Conservation (phyloP, 768 basidiomycete species). For the Lactifluus hygrophoroides region DNA sequence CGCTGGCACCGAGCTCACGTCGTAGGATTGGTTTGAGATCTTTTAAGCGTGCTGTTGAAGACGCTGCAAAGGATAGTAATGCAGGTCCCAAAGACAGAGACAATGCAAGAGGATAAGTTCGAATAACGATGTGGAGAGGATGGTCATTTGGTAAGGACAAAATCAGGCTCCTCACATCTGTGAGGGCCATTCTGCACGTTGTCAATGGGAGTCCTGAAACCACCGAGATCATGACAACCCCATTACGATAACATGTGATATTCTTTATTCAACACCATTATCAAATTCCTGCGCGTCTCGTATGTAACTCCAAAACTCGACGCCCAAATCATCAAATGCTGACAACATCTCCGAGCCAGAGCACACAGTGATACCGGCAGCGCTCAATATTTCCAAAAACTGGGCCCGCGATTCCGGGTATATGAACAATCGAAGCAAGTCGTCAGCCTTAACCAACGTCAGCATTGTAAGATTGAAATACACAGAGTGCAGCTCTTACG, state of each 20-base stretch:
- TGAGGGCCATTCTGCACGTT: background rate
- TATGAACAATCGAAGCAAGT: constrained; percentile 51
- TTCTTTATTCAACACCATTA: background rate
- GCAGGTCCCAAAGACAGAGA: constrained; percentile 62
- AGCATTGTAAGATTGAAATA: background rate
- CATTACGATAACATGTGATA: background rate
- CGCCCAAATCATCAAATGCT: constrained; percentile 19
- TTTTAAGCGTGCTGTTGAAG: constrained; percentile 24
- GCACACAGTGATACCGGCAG: constrained; percentile 28
- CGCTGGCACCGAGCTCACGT: constrained; percentile 50
- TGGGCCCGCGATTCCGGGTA: constrained; percentile 70
- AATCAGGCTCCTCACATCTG: background rate
- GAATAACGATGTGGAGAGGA: constrained; percentile 48
- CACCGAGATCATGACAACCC: too few relatives aligned
- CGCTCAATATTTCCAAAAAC: constrained; percentile 46
- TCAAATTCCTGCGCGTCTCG: background rate
- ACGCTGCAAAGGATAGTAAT: constrained; percentile 44
- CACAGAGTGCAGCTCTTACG: constrained; percentile 36
- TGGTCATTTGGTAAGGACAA: constrained; percentile 30
- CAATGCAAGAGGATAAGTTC: constrained; percentile 60
- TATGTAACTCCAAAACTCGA: constrained; percentile 67
- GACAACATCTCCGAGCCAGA: constrained; percentile 29
- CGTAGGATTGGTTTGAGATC: constrained; percentile 35
- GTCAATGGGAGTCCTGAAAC: too few relatives aligned
- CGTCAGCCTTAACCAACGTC: constrained; percentile 41